phyloP scores from a whole-genome alignment of 768 basidiomycete genomes.

The Polyporus arcularius region DNA sequence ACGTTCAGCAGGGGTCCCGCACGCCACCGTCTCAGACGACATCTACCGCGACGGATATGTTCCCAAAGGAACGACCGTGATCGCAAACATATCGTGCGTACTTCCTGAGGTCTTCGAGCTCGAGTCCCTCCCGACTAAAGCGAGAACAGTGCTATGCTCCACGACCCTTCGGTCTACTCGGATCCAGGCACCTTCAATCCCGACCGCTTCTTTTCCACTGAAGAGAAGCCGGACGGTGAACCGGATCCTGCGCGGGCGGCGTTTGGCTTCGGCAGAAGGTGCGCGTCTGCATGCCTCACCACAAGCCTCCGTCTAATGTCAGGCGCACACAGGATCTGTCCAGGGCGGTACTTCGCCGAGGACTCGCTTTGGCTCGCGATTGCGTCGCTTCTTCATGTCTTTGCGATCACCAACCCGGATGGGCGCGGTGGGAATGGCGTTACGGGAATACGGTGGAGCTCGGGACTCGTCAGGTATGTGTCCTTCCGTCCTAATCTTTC shows the following conservation, averaged over 20 bases:
- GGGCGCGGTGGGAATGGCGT: too few relatives aligned
- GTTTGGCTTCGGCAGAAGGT: slow-evolving; percentile 4
- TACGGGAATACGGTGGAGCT: too few relatives aligned
- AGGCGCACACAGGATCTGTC: too few relatives aligned
- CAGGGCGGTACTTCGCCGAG: not conserved
- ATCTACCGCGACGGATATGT: slow-evolving; percentile 41
- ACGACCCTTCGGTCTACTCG: not conserved
- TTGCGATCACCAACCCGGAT: not conserved
- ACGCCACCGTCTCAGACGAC: slow-evolving; percentile 38
- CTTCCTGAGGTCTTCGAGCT: not conserved
- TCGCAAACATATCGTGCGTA: slow-evolving; percentile 11
- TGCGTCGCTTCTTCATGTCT: not conserved
- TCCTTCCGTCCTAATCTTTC: too few relatives aligned
- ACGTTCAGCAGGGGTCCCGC: slow-evolving; percentile 5
- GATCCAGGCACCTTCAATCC: not conserved
- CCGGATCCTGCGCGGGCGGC: not conserved
- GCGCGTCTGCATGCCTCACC: too few relatives aligned
- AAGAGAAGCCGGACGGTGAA: not conserved
- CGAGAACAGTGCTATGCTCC: not conserved
- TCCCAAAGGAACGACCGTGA: slow-evolving; percentile 27
- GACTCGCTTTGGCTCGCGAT: not conserved
- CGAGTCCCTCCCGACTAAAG: too few relatives aligned
- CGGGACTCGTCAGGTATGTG: too few relatives aligned
- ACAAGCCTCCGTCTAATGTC: not conserved
- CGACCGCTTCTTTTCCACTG: not conserved